A percentile compares a stretch with the other conserved stretches of the same genome.
These are phyloP conservation scores for Melastoma malabathricum DNA, from an alignment of 345 rosid species.

Conservation along the genomic window DNA sequence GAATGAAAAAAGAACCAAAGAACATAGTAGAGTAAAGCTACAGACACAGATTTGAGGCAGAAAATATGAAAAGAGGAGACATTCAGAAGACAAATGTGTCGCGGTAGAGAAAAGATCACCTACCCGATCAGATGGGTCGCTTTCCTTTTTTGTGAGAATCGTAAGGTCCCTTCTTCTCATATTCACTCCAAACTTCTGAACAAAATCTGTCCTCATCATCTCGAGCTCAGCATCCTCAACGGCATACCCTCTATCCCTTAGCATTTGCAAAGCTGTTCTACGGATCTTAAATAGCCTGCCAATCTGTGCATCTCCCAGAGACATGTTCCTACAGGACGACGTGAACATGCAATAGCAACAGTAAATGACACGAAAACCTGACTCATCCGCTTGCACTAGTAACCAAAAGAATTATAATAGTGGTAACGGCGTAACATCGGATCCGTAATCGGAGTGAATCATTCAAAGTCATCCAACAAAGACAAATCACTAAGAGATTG, in stretches of 20 bases:
- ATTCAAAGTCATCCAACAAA: too few relatives aligned
- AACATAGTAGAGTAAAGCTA: too few relatives aligned
- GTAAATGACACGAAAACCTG: background rate
- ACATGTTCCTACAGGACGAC: constrained; percentile 9
- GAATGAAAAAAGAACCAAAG: too few relatives aligned
- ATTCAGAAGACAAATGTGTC: background rate
- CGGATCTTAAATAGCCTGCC: constrained; percentile 38
- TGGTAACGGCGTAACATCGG: too few relatives aligned
- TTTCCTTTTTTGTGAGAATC: constrained; percentile 12
- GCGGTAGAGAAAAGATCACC: background rate
- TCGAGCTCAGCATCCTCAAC: constrained; percentile 32
- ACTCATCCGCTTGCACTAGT: background rate
- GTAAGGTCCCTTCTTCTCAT: constrained; percentile 35
- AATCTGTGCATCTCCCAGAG: constrained; percentile 29
- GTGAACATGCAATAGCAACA: background rate
- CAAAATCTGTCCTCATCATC: constrained; percentile 33
- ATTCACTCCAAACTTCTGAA: constrained; percentile 29
- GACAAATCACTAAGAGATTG: too few relatives aligned
- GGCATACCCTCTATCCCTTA: constrained; percentile 36
- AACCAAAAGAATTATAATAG: background rate
- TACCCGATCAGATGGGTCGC: constrained; percentile 37
- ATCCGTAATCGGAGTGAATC: too few relatives aligned
- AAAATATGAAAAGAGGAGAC: too few relatives aligned
- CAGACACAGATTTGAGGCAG: too few relatives aligned
- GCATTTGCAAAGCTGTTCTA: constrained; percentile 43